phyloP scores from a whole-genome alignment of 2,329 filamentous ascomycete genomes.

The Coniochaeta sp. region DNA sequence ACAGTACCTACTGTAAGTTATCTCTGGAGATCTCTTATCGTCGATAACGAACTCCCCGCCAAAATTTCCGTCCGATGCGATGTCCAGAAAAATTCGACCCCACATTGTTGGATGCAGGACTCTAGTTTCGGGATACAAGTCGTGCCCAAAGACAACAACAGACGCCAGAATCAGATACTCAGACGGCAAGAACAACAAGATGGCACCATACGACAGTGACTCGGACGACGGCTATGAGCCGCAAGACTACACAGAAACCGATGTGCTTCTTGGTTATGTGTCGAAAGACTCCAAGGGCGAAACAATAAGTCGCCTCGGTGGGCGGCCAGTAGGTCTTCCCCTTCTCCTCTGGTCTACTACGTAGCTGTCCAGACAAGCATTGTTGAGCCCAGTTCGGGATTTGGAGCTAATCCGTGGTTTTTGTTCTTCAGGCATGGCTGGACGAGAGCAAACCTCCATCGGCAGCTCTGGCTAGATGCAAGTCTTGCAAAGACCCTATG shows the following conservation, averaged over 20 bases:
- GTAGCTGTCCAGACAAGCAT: background rate
- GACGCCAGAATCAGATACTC: background rate
- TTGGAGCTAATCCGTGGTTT: constrained; percentile 1
- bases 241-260: constrained; percentile 69
- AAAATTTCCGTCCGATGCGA: constrained; percentile 15
- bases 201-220: constrained; percentile 82
- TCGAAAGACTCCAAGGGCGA: constrained; percentile 74
- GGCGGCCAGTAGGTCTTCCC: constrained; percentile 61
- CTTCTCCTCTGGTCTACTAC: background rate
- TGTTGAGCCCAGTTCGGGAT: constrained; percentile 10
- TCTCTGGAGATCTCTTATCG: background rate
- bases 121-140: too few relatives aligned
- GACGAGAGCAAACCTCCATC: constrained; percentile 64
- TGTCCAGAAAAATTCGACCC: constrained; percentile 6
- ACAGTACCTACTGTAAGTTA: background rate
- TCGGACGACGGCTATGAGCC: constrained; percentile 61
- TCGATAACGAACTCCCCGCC: constrained; percentile 12
- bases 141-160: background rate
- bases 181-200: constrained; percentile 22
- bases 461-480: constrained; percentile 73
- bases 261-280: constrained; percentile 84
- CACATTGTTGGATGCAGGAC: background rate
- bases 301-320: constrained; percentile 80
- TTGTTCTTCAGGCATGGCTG: constrained; percentile 65
- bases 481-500: constrained; percentile 78